phyloP scores from a whole-genome alignment of 129 eudicot genomes.

The Daucus carota region DH1_v3.0 NC_030382.2:41137501-41138000 shows the following conservation, averaged over 20 bases:
- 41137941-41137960: too few species aligned
- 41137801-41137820: too few species aligned
- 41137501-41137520: background rate
- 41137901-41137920: too few species aligned
- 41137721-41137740: background rate
- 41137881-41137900: too few species aligned
- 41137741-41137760: background rate
- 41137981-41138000: too few species aligned
- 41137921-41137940: too few species aligned
- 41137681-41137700: conserved; percentile 15
- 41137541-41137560: conserved; percentile 51
- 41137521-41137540: conserved; percentile 23
- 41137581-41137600: conserved; percentile 12
- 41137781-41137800: background rate
- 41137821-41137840: too few species aligned
- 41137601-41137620: background rate
- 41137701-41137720: background rate
- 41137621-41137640: background rate
- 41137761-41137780: background rate
- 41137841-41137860: too few species aligned
- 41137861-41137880: too few species aligned
- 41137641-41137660: conserved; percentile 16
- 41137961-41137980: too few species aligned
- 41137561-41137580: conserved; percentile 42
- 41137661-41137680: conserved; percentile 14